Base-by-base conservation (phyloP, 441 rosid genomes). In the Adansonia rubrostipa region DNA sequence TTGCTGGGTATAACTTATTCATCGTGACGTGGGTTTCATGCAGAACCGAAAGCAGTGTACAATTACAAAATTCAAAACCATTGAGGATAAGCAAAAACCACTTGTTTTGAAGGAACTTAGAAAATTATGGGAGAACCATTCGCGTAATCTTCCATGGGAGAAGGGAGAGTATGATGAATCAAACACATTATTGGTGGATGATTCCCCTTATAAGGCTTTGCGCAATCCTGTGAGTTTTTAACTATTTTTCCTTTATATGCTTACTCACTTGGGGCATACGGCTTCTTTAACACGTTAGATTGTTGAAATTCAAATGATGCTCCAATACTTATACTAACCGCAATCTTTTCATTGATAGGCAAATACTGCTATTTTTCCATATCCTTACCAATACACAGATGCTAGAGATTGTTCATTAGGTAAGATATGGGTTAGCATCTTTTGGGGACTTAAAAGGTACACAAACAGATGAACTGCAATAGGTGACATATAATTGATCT, bases 151-250 rank as follows among this genome's bases (percentile, higher is more conserved):
- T 66, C 84, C 86, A 58, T 71, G 82, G 71, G 65, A 74, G 73
- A 86, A 84, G 78, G 92, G 89, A 51, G 83, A 81, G 79, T 91
- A 82, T 57, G 79, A 89, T 82, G 87, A 87, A 79, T 76, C 87
- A 73, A 91, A 91, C 84, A 91, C 95, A 9, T 81, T 88, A 60
- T 73, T 91, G 77, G 62, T 91, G 78, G 95, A 91, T 75, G 95
- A 91, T 82, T 89, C 95, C 15, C 92, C 92, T 0, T 82, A 91
- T 71, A 91, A 91, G 74, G 89, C 92, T 61, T 78, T 91, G 79
- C 85, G 87, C 63, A 91, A 91, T 85, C 90, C 91, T 40, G 93
- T 91, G 80, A 79, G 88, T 79, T 47, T 61, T 70, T 11, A 10
- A 45, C 51, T 71, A 45, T 64, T 14, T 20, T 15, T 62, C 3